phyloP scores from a whole-genome alignment of 2,329 filamentous ascomycete species.

The Albifimbria verrucaria region DNA sequence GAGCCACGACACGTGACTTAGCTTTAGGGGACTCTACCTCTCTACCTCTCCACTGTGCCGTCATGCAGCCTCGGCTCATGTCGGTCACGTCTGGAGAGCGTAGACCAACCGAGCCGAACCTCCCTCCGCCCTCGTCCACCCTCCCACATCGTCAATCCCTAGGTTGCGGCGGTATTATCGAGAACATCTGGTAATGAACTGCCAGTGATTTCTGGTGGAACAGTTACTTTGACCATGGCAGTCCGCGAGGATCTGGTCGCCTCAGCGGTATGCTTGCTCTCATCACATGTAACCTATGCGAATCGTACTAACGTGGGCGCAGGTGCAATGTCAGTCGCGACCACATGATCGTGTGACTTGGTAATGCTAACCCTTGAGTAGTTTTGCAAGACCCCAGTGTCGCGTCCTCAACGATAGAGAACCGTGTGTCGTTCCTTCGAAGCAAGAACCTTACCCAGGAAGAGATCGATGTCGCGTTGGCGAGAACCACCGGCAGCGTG shows the following conservation, averaged over 20 bases:
- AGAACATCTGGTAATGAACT: conserved; percentile 19
- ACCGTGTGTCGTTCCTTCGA: conserved; percentile 86
- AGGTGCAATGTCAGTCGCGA: conserved; percentile 40
- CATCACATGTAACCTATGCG: conserved; percentile 2
- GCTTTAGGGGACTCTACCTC: conserved; percentile 5
- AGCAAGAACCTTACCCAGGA: conserved; percentile 97
- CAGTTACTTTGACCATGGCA: conserved; percentile 53
- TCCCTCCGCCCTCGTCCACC: conserved; percentile 2
- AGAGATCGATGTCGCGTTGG: conserved; percentile 82
- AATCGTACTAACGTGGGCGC: conserved; percentile 13
- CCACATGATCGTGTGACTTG: background rate
- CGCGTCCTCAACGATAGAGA: conserved; percentile 84
- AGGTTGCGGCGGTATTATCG: no score
- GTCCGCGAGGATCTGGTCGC: conserved; percentile 91
- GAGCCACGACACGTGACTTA: conserved; percentile 21
- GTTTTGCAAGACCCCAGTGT: conserved; percentile 95
- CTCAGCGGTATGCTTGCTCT: conserved; percentile 62
- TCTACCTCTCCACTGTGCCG: conserved; percentile 1
- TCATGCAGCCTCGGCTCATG: conserved; percentile 28
- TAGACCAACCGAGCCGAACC: background rate
- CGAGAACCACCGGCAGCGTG: conserved; percentile 64
- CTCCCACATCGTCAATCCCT: conserved; percentile 7
- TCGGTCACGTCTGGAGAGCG: conserved; percentile 17
- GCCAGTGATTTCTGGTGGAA: no score
- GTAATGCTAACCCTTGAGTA: conserved; percentile 32